Base-by-base conservation (phyloP, 805 yeast genomes). In the Yamadazyma philogaea region DNA sequence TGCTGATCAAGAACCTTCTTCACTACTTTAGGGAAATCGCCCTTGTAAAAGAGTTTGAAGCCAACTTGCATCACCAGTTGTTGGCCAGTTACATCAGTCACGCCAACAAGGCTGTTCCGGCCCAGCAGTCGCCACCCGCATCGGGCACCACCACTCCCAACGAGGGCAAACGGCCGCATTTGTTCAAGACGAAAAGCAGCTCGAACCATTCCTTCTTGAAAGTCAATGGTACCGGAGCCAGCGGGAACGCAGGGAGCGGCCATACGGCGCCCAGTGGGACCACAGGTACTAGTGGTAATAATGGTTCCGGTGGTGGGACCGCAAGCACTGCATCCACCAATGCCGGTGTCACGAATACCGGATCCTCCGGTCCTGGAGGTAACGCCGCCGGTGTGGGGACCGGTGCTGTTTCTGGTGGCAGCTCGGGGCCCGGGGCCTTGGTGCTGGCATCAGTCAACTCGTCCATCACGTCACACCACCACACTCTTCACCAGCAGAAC, bases 1-100 rank as follows among this genome's bases (percentile, higher is more conserved):
- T 57, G 40, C 63, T 68, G 40, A 65, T 70, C 45, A 60, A 60
- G 45, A 57, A 70, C 7, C 51, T 70, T 39, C 56, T 66, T 7
- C 55, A 60, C 39, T 70, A 70, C 47, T 56, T 66, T 34, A 65
- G 60, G 44, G 74, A 78, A 51, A 60, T 75, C 44, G 59, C 74
- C 28, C 58, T 76, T 40, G 75, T 77, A 43, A 76, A 75, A 55
- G 78, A 70, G 48, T 70, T 78, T 53, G 61, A 56, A 30, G 49
- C 61, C 11, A 59, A 68, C 49, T 51, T 70, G 41, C 62, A 62
- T 39, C 57, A 54, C 40, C 75, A 70, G 51, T 49, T 70, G 34
- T 56, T 70, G 30, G 61, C 55, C 39, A 60, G 70, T 24, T 68
- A 26, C 67, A 66, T 49, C 65, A 18, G 21, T 19, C 40, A 38